phyloP scores from a whole-genome alignment of 2,329 filamentous ascomycete species.

The Tolypocladium tundrense region DNA sequence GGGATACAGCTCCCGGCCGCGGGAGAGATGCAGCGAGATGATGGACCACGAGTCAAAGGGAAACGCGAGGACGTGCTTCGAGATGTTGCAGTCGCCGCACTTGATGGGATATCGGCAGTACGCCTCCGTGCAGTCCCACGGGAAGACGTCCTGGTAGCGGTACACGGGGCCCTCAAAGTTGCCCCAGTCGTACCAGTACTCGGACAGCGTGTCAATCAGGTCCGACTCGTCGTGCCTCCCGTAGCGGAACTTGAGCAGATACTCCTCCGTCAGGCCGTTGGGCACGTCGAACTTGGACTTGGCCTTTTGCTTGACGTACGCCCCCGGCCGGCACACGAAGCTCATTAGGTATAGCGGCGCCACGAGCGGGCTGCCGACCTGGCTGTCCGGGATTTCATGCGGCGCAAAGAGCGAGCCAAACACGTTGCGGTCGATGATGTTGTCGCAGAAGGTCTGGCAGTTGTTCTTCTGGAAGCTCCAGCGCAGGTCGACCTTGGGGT shows the following conservation, averaged over 20 bases:
- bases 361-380: too few relatives aligned
- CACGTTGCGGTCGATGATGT: conserved; percentile 18
- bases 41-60: conserved; percentile 35
- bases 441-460: conserved; percentile 27
- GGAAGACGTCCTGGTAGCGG: conserved; percentile 29
- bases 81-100: conserved; percentile 29
- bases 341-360: conserved; percentile 26
- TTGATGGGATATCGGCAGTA: conserved; percentile 23
- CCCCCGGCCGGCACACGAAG: conserved; percentile 23
- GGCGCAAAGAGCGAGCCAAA: conserved; percentile 18
- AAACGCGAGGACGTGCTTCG: conserved; percentile 34
- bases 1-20: conserved; percentile 25
- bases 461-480: conserved; percentile 25
- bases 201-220: conserved; percentile 29
- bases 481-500: conserved; percentile 13
- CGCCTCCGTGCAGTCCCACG: conserved; percentile 37
- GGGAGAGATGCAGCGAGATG: conserved; percentile 23
- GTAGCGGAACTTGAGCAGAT: conserved; percentile 26
- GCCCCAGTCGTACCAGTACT: conserved; percentile 37
- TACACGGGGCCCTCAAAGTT: conserved; percentile 27
- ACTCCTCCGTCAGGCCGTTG: conserved; percentile 31
- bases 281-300: conserved; percentile 25
- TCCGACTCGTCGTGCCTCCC: conserved; percentile 30
- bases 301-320: conserved; percentile 13
- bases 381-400: not conserved